phyloP scores from a whole-genome alignment of 208 protist genomes.

The Naegleria gruberi region DNA sequence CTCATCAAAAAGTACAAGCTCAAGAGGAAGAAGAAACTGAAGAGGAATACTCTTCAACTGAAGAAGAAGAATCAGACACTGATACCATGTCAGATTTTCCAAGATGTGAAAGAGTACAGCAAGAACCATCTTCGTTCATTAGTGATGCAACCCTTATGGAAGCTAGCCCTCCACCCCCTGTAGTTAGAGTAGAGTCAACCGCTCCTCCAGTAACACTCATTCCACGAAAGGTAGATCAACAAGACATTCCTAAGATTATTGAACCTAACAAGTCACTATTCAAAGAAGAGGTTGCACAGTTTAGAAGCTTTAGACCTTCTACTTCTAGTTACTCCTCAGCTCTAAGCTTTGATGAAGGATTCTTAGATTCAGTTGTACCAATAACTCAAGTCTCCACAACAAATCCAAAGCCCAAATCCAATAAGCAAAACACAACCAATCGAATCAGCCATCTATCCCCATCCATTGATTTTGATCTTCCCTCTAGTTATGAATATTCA shows the following conservation, averaged over 20 bases:
- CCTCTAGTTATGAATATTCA: neutral
- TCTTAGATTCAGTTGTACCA: neutral
- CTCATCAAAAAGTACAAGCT: neutral
- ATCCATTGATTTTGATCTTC: neutral
- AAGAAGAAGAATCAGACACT: neutral
- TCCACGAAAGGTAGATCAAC: neutral
- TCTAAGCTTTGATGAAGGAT: neutral
- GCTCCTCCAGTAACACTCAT: neutral
- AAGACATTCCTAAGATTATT: neutral
- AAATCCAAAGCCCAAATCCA: neutral
- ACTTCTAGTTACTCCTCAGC: neutral
- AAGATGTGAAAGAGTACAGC: neutral
- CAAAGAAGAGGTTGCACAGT: neutral
- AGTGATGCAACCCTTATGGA: neutral
- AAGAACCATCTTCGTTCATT: neutral
- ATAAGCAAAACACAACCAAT: neutral
- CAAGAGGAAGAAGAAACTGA: neutral
- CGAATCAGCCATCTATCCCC: neutral
- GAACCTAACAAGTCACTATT: neutral
- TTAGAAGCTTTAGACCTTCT: neutral
- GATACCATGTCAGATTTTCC: too few relatives aligned
- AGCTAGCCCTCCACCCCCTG: neutral
- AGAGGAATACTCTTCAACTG: neutral
- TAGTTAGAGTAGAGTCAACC: neutral
- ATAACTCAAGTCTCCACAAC: neutral